Conservation (phyloP, 768 basidiomycete species). For the Naganishia randhawae region DNA sequence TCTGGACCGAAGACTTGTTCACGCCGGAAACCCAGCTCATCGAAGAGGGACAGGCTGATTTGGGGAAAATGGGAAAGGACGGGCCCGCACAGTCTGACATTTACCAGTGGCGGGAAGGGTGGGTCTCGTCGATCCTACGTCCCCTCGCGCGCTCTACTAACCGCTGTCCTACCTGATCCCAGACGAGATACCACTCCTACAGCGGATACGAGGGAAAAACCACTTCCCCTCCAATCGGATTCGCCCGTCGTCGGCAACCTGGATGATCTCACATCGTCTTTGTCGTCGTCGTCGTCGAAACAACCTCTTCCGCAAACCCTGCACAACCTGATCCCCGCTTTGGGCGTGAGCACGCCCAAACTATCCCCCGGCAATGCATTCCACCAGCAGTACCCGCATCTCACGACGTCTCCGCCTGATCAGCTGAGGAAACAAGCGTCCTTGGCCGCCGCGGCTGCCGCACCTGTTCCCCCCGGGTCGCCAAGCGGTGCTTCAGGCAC, state of each 20-base stretch:
- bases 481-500: neutral
- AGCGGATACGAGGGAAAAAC: constrained; percentile 4
- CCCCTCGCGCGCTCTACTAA: neutral
- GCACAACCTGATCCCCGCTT: constrained; percentile 10
- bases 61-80: constrained; percentile 28
- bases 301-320: neutral
- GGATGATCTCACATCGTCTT: constrained; percentile 23
- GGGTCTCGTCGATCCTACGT: constrained; percentile 3
- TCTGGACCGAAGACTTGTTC: constrained; percentile 20
- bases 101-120: constrained; percentile 26
- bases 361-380: constrained; percentile 1
- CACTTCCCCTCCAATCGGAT: constrained; percentile 23
- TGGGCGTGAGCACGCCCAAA: constrained; percentile 20
- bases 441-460: neutral
- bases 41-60: constrained; percentile 1
- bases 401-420: constrained; percentile 23
- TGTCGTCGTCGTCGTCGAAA: no score
- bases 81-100: constrained; percentile 9
- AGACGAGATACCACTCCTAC: constrained; percentile 7
- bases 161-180: neutral
- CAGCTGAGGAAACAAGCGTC: constrained; percentile 23
- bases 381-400: constrained; percentile 8
- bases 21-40: constrained; percentile 3
- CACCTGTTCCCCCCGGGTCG: neutral
- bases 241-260: constrained; percentile 21